A percentile compares a stretch with the other conserved stretches of the same genome.
Conservation (phyloP, 495 filamentous ascomycete genomes). For the Peziza echinospora region DNA sequence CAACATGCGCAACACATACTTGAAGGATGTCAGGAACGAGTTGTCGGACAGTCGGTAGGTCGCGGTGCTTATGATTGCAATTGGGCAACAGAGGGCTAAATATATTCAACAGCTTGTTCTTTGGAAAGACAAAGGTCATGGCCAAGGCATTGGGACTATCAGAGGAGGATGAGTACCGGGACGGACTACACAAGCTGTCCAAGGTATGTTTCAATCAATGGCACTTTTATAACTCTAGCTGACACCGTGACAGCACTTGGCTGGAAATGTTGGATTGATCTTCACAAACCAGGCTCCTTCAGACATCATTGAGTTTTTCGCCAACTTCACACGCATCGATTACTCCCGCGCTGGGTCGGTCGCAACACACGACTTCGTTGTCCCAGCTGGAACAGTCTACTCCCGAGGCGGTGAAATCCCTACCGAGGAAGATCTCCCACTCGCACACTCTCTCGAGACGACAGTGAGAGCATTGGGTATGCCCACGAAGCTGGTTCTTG, state of each 20-base stretch:
- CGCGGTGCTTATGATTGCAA: no score
- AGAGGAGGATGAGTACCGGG: slow-evolving; percentile 52
- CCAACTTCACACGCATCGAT: slow-evolving; percentile 43
- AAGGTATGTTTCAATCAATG: no score
- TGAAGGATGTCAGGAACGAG: slow-evolving; percentile 75
- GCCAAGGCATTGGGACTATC: slow-evolving; percentile 64
- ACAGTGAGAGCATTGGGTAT: slow-evolving; percentile 68
- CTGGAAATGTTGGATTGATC: slow-evolving; percentile 69
- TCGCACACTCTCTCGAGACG: slow-evolving; percentile 72
- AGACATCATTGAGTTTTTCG: slow-evolving; percentile 46
- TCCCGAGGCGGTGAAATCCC: slow-evolving; percentile 50
- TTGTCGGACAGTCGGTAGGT: slow-evolving; percentile 64
- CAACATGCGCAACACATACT: slow-evolving; percentile 96
- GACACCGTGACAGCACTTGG: no score
- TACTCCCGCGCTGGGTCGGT: slow-evolving; percentile 71
- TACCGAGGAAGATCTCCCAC: slow-evolving; percentile 56
- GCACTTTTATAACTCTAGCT: no score
- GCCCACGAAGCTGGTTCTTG: slow-evolving; percentile 69
- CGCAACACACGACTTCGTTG: slow-evolving; percentile 47
- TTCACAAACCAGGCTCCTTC: slow-evolving; percentile 55
- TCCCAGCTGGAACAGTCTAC: slow-evolving; percentile 60
- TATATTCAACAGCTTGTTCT: slow-evolving; percentile 52
- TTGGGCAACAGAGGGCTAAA: no score
- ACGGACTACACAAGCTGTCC: slow-evolving; percentile 45
- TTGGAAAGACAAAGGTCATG: slow-evolving; percentile 98